These are phyloP conservation scores for Colletotrichum tropicicola DNA, from an alignment of 2,329 filamentous ascomycete genomes.

Conservation along the genomic window DNA sequence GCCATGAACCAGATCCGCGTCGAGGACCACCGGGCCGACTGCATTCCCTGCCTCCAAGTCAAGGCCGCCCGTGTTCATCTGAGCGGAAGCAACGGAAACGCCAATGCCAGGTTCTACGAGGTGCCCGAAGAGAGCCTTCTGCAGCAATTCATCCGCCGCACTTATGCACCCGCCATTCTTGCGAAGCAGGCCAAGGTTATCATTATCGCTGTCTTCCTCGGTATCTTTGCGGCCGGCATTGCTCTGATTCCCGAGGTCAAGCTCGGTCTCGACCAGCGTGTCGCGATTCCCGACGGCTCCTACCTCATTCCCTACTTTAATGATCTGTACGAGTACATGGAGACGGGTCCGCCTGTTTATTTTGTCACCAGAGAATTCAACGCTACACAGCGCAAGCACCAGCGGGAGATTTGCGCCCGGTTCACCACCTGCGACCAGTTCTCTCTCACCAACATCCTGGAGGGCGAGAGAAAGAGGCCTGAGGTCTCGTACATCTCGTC, in stretches of 20 bases:
- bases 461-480: conserved; percentile 91
- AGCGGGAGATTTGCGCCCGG: conserved; percentile 88
- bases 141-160: conserved; percentile 89
- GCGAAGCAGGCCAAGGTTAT: conserved; percentile 81
- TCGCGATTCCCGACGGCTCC: conserved; percentile 91
- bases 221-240: conserved; percentile 84
- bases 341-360: conserved; percentile 92
- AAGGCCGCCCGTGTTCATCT: conserved; percentile 77
- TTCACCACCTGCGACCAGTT: conserved; percentile 88
- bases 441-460: conserved; percentile 88
- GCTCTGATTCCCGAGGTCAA: conserved; percentile 86
- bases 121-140: conserved; percentile 84
- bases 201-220: conserved; percentile 84
- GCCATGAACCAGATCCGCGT: conserved; percentile 91
- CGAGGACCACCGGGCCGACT: conserved; percentile 88
- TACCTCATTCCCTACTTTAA: conserved; percentile 98
- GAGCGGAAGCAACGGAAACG: conserved; percentile 66
- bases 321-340: conserved; percentile 92
- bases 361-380: conserved; percentile 90
- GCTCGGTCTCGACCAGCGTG: conserved; percentile 91
- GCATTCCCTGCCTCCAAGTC: conserved; percentile 88
- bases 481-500: conserved; percentile 89
- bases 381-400: conserved; percentile 76
- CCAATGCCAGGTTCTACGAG: conserved; percentile 70
- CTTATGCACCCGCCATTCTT: conserved; percentile 85